A percentile compares a stretch with the other conserved stretches of the same genome.
These are phyloP conservation scores for Cafeteria roenbergensis DNA, from an alignment of 108 stramenopile species.

Conservation along the genomic window DNA sequence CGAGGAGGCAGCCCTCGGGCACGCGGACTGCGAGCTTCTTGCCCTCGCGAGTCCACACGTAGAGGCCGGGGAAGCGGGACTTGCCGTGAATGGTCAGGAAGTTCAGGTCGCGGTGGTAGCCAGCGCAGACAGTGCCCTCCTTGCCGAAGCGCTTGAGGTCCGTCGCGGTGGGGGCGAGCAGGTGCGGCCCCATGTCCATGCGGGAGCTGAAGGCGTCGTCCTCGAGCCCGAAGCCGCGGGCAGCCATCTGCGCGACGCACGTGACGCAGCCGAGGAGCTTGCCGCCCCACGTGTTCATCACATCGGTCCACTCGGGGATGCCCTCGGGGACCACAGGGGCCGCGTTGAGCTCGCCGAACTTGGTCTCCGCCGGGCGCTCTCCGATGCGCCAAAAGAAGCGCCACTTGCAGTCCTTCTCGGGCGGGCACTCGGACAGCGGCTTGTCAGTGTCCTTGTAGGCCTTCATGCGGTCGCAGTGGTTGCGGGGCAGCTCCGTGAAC, in stretches of 20 bases:
- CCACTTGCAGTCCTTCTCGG: conserved; percentile 46
- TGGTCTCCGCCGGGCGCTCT: conserved; percentile 23
- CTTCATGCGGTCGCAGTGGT: conserved; percentile 28
- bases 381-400: conserved; percentile 51
- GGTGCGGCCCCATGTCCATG: conserved; percentile 43
- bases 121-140: conserved; percentile 34
- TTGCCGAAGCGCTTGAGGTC: conserved; percentile 23
- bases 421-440: conserved; percentile 39
- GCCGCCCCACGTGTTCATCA: conserved; percentile 41
- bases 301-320: conserved; percentile 31
- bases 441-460: conserved; percentile 20
- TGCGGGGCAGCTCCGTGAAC: conserved; percentile 26
- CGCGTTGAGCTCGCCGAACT: conserved; percentile 33
- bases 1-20: conserved; percentile 38
- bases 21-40: conserved; percentile 27
- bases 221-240: conserved; percentile 29
- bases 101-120: conserved; percentile 47
- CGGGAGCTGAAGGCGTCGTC: conserved; percentile 19
- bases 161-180: conserved; percentile 40
- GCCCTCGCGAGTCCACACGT: conserved; percentile 34
- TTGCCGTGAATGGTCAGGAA: conserved; percentile 44
- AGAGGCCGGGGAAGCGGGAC: conserved; percentile 38
- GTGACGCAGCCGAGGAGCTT: conserved; percentile 25
- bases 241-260: conserved; percentile 33
- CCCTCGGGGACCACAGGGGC: conserved; percentile 35